Percentiles rank a stretch among this genome's conserved stretches.
These are phyloP conservation scores for Suhomyces chickasaworum DNA, from an alignment of 1,139 yeast species.

Conservation along the genomic window DNA sequence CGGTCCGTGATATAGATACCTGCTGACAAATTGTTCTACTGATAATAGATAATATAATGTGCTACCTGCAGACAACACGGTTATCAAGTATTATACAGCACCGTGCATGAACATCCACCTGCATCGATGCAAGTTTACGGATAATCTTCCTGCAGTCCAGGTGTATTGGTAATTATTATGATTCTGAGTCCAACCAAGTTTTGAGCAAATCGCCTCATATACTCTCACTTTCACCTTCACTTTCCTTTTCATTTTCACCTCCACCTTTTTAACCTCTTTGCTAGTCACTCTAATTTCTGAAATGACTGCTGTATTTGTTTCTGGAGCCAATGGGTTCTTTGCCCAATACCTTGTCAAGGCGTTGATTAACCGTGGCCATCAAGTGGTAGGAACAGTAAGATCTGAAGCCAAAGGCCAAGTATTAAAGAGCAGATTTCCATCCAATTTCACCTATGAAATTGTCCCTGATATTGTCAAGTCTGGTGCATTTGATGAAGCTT, in stretches of 20 bases:
- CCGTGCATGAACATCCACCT: not conserved
- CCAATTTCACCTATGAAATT: constrained; percentile 29
- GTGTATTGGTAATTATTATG: no score
- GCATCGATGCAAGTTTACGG: not conserved
- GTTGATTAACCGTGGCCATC: constrained; percentile 40
- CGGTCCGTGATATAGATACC: not conserved
- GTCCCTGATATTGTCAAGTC: constrained; percentile 22
- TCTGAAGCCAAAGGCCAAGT: not conserved
- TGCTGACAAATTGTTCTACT: not conserved
- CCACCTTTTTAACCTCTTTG: no score
- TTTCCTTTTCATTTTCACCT: no score
- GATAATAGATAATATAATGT: not conserved
- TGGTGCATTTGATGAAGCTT: constrained; percentile 2
- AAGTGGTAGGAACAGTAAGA: constrained; percentile 63
- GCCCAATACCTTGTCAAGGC: constrained; percentile 25
- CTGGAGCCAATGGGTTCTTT: constrained; percentile 46
- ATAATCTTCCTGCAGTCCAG: not conserved
- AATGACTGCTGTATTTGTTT: constrained; percentile 24
- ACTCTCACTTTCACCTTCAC: no score
- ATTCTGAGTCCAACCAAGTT: no score
- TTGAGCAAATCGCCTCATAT: no score
- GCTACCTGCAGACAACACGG: not conserved
- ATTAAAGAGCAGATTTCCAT: constrained; percentile 17
- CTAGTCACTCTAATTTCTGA: no score
- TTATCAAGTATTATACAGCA: not conserved